Base-by-base conservation (phyloP, 306 rosid species). In the Ormosia semicastrata region DNA sequence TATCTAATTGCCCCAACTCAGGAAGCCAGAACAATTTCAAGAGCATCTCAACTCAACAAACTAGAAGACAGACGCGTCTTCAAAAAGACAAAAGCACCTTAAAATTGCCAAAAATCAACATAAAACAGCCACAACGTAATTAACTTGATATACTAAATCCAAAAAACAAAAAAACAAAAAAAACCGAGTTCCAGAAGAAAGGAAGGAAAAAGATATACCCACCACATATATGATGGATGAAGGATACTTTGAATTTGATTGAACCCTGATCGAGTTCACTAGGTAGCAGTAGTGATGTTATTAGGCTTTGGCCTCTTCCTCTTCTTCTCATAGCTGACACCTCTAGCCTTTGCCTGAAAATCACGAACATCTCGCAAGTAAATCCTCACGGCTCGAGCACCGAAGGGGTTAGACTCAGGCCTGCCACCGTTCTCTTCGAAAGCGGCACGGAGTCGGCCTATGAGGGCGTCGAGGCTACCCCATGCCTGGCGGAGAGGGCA, bases 391-490 rank as follows among this genome's bases (percentile, higher is more conserved):
- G 90, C 85, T 0, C 97, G 81, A 0, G 93, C 93, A 14, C 91
- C 99, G 7, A 95, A 93, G 0, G 99, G 99, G 58, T 95, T 95
- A 0, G 74, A 69, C 24, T 92, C 95, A 0, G 91, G 87, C 1
- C 78, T 37, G 1, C 97, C 97, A 0, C 92, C 97, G 69, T 95
- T 86, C 73, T 93, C 97, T 53, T 95, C 99, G 8, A 77, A 95
- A 5, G 99, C 99, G 0, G 99, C 99, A 0, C 99, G 89, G 53
- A 95, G 99, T 56, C 99, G 94, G 5, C 99, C 99, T 39, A 95
- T 87, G 44, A 93, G 96, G 0, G 99, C 99, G 24, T 95, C 99
- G 2, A 95, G 94, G 92, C 97, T 91, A 9, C 98, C 99, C 99
- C 99, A 95, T 0, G 99, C 99, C 67, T 95, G 99, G 0, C 99